phyloP scores from a whole-genome alignment of 371 early-diverging fungal genomes.

The Phascolomyces articulosus region DNA sequence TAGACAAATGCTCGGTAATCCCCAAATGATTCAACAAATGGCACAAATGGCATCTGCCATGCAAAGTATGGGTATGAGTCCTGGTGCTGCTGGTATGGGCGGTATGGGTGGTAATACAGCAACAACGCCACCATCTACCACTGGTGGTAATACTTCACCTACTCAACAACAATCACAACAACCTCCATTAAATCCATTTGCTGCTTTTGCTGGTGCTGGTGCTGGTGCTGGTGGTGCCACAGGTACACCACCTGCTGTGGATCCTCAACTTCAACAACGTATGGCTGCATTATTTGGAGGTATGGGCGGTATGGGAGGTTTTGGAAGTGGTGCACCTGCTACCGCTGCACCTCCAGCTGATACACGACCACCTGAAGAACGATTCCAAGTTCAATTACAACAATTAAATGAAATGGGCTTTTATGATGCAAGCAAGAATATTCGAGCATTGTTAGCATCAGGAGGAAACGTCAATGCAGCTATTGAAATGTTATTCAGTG shows the following conservation, averaged over 20 bases:
- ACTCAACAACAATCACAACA: slow-evolving; percentile 24
- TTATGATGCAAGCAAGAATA: slow-evolving; percentile 87
- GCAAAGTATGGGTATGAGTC: slow-evolving; percentile 52
- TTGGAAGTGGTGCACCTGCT: slow-evolving; percentile 34
- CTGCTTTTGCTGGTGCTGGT: slow-evolving; percentile 52
- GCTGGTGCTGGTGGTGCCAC: slow-evolving; percentile 18
- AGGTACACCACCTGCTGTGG: slow-evolving; percentile 32
- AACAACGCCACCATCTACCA: slow-evolving; percentile 10
- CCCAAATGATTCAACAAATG: slow-evolving; percentile 78
- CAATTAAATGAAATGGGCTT: slow-evolving; percentile 98
- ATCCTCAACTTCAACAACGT: slow-evolving; percentile 52
- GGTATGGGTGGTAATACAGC: slow-evolving; percentile 16
- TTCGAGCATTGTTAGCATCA: slow-evolving; percentile 83
- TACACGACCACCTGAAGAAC: slow-evolving; percentile 83
- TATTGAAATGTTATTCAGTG: slow-evolving; percentile 81
- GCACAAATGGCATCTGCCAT: slow-evolving; percentile 75
- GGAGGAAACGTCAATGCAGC: slow-evolving; percentile 95
- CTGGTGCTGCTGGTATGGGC: slow-evolving; percentile 8
- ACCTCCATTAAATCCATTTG: slow-evolving; percentile 69
- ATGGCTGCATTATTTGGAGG: slow-evolving; percentile 41
- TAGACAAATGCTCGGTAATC: slow-evolving; percentile 85
- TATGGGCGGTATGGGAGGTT: slow-evolving; percentile 27
- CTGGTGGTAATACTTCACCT: no score
- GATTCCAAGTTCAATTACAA: slow-evolving; percentile 87
- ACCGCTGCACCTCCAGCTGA: slow-evolving; percentile 40